Evolutionary conservation across 1,139 yeast genomes (phyloP), one percentile per base, ranked within the genome.

Genomic region (Candida labiduridarum): DNA sequence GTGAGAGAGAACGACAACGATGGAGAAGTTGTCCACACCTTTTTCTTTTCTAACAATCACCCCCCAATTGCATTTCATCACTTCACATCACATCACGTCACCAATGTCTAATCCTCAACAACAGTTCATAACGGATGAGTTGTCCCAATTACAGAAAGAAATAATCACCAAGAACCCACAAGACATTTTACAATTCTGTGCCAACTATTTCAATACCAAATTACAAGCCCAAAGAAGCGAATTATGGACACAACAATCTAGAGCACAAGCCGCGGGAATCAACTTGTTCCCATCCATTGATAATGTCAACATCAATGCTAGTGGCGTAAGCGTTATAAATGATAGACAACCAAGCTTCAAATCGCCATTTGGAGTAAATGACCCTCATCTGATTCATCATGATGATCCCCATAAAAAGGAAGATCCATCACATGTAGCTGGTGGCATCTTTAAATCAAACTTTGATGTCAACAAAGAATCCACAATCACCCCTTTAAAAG

Each of bases 101-200:
- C 18, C 34, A 29, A 48, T 48, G 52, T 33, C 52, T 31, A 41
- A 43, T 27, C 18, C 47, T 45, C 55, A 47, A 18, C 54, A 48
- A 35, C 54, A 51, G 41, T 60, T 61, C 51, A 50, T 60, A 41
- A 62, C 67, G 16, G 72, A 81, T 52, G 90, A 85, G 66, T 76
- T 86, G 66, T 79, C 80, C 60, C 82, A 76, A 55, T 82, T 85
- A 65, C 85, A 84, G 66, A 78, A 76, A 60, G 89, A 85, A 64
- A 74, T 87, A 54, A 72, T 76, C 49, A 72, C 78, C 49, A 80
- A 83, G 60, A 81, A 84, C 59, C 96, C 96, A 1, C 66, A 73
- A 16, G 92, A 87, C 63, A 73, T 87, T 30, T 67, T 87, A 54
- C 92, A 87, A 64, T 88, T 87, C 68, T 85, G 92, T 61, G 87